phyloP scores from a whole-genome alignment of 176 grass and related monocot genomes.

The Tuctoria greenei region DNA sequence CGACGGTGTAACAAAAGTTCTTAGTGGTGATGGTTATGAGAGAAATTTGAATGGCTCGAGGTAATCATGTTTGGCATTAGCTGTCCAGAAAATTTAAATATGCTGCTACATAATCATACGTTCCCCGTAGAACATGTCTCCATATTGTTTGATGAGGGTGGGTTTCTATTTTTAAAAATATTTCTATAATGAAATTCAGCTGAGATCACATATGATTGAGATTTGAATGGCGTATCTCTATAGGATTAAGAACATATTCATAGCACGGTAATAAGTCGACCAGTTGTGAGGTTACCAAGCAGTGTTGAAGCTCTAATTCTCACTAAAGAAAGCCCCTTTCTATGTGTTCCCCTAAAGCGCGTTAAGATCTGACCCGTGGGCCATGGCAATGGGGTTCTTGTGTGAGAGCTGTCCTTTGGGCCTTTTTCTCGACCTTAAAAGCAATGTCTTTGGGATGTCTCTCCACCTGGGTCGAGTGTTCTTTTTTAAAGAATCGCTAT shows the following conservation, averaged over 20 bases:
- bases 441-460: background rate
- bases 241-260: background rate
- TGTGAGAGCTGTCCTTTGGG: background rate
- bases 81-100: slow-evolving; percentile 4
- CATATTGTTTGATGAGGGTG: slow-evolving; percentile 9
- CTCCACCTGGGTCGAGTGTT: background rate
- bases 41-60: slow-evolving; percentile 91
- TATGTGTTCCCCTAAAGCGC: too few species aligned
- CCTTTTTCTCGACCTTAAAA: background rate
- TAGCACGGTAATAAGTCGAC: too few species aligned
- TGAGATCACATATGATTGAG: background rate
- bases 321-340: too few species aligned
- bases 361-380: too few species aligned
- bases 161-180: background rate
- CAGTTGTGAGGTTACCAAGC: too few species aligned
- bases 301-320: too few species aligned
- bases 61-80: slow-evolving; percentile 42
- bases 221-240: background rate
- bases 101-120: slow-evolving; percentile 3
- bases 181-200: background rate
- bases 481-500: too few species aligned
- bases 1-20: slow-evolving; percentile 63
- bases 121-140: background rate
- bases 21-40: slow-evolving; percentile 93
- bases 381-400: background rate